These are phyloP conservation scores for Herpetomonas samuelpessoai DNA, from an alignment of 208 protist species.

Conservation along the genomic window DNA sequence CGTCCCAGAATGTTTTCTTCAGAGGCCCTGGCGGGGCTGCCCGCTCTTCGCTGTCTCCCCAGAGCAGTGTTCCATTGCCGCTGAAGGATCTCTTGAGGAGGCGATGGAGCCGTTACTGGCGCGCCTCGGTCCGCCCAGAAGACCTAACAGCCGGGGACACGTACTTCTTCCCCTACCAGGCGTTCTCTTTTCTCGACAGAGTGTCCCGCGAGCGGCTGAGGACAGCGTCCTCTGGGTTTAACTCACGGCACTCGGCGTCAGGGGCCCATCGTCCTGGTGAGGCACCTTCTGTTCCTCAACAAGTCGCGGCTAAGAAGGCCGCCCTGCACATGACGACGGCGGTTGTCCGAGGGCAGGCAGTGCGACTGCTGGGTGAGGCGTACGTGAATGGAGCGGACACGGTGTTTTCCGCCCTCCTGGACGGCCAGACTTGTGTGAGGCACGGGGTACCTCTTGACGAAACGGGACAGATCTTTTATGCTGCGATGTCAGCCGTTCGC, in stretches of 20 bases:
- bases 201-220: neutral
- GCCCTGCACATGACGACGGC: neutral
- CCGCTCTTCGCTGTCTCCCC: neutral
- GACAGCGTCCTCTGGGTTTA: neutral
- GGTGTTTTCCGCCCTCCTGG: neutral
- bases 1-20: no score
- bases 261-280: no score
- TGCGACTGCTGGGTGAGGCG: neutral
- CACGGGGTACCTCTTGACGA: constrained; percentile 8
- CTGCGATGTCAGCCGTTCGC: constrained; percentile 2
- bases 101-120: neutral
- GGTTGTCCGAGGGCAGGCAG: no score
- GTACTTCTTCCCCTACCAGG: neutral
- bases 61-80: neutral
- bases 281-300: no score
- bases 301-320: neutral
- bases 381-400: constrained; percentile 10
- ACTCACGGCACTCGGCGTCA: neutral
- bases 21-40: no score
- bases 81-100: neutral
- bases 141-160: neutral
- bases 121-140: neutral
- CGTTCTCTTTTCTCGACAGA: neutral
- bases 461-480: constrained; percentile 2
- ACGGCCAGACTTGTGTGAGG: neutral